These are phyloP conservation scores for Kalaharituber pfeilii DNA, from an alignment of 2,329 filamentous ascomycete genomes.

Conservation along the genomic window DNA sequence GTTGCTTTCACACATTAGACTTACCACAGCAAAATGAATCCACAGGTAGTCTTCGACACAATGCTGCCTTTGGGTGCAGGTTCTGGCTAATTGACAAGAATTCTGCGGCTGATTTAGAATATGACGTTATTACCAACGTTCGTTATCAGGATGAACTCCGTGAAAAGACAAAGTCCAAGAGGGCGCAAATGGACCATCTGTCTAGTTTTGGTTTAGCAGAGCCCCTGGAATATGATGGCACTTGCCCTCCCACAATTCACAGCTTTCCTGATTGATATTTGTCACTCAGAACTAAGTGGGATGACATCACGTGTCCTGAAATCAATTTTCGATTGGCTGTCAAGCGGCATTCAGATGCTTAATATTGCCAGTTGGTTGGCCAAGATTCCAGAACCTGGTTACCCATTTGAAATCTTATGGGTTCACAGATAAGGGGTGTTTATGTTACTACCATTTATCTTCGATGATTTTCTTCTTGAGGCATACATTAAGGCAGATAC, in stretches of 20 bases:
- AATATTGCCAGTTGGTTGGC: background rate
- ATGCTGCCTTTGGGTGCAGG: background rate
- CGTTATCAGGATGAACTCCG: background rate
- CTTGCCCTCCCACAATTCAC: background rate
- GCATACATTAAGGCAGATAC: background rate
- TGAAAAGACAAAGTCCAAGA: background rate
- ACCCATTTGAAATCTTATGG: background rate
- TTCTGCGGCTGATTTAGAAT: background rate
- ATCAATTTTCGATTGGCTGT: background rate
- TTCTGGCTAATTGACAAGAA: background rate
- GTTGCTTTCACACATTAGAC: background rate
- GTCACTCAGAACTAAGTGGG: background rate
- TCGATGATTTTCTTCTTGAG: background rate
- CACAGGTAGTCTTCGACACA: background rate
- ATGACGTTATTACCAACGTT: background rate
- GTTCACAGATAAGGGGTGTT: background rate
- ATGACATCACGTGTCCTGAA: background rate
- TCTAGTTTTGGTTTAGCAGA: background rate
- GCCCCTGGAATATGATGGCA: background rate
- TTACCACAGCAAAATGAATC: background rate
- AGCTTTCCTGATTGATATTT: background rate
- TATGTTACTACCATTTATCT: background rate
- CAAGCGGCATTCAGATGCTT: background rate
- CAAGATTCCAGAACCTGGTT: background rate
- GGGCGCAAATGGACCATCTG: background rate